These are phyloP conservation scores for Corrigiola litoralis DNA, from an alignment of 179 eudicot genomes.

Conservation along the genomic window DNA sequence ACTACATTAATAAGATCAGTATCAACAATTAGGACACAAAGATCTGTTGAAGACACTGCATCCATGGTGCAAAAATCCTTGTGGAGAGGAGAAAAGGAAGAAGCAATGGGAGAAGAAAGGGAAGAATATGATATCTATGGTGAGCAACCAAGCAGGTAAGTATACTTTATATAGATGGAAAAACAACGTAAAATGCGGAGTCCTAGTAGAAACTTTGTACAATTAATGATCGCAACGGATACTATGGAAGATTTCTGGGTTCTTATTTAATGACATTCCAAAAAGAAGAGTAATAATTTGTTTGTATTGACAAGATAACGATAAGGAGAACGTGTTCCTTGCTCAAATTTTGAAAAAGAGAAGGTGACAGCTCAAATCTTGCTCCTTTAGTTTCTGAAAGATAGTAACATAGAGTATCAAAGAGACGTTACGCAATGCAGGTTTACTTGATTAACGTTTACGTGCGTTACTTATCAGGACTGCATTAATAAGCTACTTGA, in stretches of 20 bases:
- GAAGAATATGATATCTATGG: background rate
- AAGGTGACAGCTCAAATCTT: background rate
- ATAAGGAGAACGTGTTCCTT: background rate
- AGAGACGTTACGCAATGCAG: background rate
- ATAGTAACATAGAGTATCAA: background rate
- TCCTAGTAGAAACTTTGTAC: background rate
- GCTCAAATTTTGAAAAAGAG: background rate
- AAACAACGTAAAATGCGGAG: background rate
- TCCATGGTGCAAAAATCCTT: background rate
- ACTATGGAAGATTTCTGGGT: background rate
- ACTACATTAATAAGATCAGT: background rate
- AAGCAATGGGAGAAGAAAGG: background rate
- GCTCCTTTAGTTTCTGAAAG: background rate
- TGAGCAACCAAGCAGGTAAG: background rate
- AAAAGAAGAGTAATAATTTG: background rate
- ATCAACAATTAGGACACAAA: slow-evolving; percentile 7
- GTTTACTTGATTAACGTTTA: background rate
- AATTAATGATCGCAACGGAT: slow-evolving; percentile 8
- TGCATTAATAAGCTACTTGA: background rate
- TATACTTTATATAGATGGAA: background rate
- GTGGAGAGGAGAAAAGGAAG: background rate
- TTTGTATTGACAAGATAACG: background rate
- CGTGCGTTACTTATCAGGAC: background rate
- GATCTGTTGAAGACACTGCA: background rate
- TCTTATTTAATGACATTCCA: background rate